Evolutionary conservation across 2,329 filamentous ascomycete genomes (phyloP).

Genomic region (Cladobotryum protrusum): DNA sequence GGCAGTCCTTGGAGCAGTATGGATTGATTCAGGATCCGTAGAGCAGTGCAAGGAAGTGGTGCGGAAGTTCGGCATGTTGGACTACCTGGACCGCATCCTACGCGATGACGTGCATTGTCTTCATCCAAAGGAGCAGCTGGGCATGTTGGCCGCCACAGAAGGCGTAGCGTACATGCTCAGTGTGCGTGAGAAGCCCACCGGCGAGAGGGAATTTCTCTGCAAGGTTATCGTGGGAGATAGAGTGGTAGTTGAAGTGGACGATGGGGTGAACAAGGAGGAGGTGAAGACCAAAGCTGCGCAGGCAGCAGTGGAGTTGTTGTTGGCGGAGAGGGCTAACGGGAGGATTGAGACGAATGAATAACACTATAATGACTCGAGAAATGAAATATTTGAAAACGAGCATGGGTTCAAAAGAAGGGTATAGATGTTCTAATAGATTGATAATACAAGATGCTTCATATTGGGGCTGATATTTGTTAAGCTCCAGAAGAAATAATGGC

Average conservation of each 20-base stretch:
- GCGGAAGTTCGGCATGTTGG: slow-evolving; percentile 57
- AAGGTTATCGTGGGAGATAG: slow-evolving; percentile 43
- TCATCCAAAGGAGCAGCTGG: slow-evolving; percentile 65
- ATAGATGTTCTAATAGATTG: no score
- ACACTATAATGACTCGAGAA: background rate
- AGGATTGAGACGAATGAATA: slow-evolving; percentile 1
- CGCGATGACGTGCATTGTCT: slow-evolving; percentile 49
- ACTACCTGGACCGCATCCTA: slow-evolving; percentile 56
- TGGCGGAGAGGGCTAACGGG: slow-evolving; percentile 12
- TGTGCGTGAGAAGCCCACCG: slow-evolving; percentile 13
- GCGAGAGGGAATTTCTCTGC: slow-evolving; percentile 35
- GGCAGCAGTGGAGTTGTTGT: slow-evolving; percentile 36
- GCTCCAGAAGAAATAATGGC: no score
- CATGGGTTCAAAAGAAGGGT: no score
- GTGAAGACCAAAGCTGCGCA: slow-evolving; percentile 51
- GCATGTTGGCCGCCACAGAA: slow-evolving; percentile 46
- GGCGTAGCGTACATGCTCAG: slow-evolving; percentile 49
- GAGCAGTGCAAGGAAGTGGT: slow-evolving; percentile 54
- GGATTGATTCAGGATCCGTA: slow-evolving; percentile 67
- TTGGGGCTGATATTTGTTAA: no score
- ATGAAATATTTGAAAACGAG: no score
- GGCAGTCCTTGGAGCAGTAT: slow-evolving; percentile 72
- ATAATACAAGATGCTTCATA: no score
- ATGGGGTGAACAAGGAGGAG: slow-evolving; percentile 45
- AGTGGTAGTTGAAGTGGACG: slow-evolving; percentile 38